Percentiles rank a stretch among this genome's conserved stretches.
Conservation (phyloP, 2,329 filamentous ascomycete genomes). For the Geoglossum cookeanum region DNA sequence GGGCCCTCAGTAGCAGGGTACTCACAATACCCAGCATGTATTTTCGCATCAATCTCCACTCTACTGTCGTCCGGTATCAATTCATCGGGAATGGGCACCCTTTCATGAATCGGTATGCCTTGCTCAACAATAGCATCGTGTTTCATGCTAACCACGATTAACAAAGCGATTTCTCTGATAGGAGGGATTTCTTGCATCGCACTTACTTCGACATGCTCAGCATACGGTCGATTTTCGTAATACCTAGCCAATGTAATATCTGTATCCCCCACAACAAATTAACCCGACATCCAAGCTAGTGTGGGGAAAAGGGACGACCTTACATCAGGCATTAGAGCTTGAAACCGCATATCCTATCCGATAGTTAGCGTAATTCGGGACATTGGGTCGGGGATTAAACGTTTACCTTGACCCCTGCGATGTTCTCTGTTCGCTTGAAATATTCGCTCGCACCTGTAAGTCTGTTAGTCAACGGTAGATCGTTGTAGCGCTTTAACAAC, state of each 20-base stretch:
- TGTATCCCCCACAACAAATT: constrained; percentile 1
- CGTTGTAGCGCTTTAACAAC: background rate
- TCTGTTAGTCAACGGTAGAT: background rate
- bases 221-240: constrained; percentile 97
- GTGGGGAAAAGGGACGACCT: constrained; percentile 3
- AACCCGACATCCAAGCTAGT: background rate
- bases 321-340: constrained; percentile 83
- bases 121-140: constrained; percentile 74
- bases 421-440: constrained; percentile 94
- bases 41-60: constrained; percentile 98
- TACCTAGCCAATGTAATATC: constrained; percentile 93
- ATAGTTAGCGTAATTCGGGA: background rate
- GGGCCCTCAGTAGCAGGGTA: constrained; percentile 9
- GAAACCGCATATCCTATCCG: constrained; percentile 65
- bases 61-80: constrained; percentile 87
- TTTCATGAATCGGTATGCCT: constrained; percentile 73
- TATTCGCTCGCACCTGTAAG: constrained; percentile 60
- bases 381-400: background rate
- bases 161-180: background rate
- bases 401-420: constrained; percentile 72
- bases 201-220: constrained; percentile 88
- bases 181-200: background rate
- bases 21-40: constrained; percentile 70
- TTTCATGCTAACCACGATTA: constrained; percentile 46
- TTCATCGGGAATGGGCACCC: constrained; percentile 79